phyloP scores from a whole-genome alignment of 208 protist genomes.

The Leishmania tropica region DNA sequence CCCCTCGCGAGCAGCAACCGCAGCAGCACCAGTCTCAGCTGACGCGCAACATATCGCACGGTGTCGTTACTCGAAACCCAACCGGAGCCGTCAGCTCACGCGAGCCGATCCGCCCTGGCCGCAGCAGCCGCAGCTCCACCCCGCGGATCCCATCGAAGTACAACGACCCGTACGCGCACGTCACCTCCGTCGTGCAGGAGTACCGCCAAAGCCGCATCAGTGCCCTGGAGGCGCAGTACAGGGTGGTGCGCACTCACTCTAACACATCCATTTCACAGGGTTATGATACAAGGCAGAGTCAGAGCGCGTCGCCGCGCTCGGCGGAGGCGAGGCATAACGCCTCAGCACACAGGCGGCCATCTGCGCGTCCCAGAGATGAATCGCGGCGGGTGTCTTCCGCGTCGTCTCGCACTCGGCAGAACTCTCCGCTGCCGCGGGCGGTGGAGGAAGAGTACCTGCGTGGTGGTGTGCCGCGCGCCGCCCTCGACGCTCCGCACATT shows the following conservation, averaged over 20 bases:
- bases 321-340: not conserved
- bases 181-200: constrained; percentile 62
- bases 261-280: constrained; percentile 4
- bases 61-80: not conserved
- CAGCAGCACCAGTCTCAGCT: constrained; percentile 1
- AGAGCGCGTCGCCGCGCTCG: constrained; percentile 4
- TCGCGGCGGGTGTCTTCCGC: not conserved
- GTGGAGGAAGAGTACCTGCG: constrained; percentile 17
- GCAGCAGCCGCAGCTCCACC: constrained; percentile 2
- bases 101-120: constrained; percentile 15
- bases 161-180: constrained; percentile 46
- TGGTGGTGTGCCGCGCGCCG: constrained; percentile 23
- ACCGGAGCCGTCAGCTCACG: not conserved
- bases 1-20: not conserved
- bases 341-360: not conserved
- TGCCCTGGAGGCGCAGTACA: constrained; percentile 52
- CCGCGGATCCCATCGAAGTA: constrained; percentile 10
- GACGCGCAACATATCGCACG: constrained; percentile 5
- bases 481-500: constrained; percentile 30
- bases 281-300: not conserved
- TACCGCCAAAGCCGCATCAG: constrained; percentile 50
- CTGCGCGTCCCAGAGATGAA: not conserved
- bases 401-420: constrained; percentile 8
- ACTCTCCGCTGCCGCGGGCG: constrained; percentile 22
- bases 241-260: constrained; percentile 26